Conservation (phyloP, 2,329 filamentous ascomycete species). For the Dactylellina drechsleri region DNA sequence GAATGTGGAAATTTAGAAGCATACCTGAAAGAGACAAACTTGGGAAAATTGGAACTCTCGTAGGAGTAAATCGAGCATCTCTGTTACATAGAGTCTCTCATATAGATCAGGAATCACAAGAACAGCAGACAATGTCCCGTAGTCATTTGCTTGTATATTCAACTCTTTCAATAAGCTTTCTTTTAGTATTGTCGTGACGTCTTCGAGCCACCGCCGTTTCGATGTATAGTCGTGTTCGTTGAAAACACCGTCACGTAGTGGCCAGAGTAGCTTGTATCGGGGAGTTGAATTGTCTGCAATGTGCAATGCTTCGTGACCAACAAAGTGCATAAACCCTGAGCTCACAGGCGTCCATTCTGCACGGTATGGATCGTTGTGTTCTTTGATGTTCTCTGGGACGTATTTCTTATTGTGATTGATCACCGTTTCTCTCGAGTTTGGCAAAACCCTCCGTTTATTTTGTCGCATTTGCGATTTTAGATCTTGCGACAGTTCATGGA, state of each 20-base stretch:
- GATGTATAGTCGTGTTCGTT: conserved; percentile 89
- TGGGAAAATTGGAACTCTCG: conserved; percentile 88
- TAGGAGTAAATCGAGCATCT: conserved; percentile 84
- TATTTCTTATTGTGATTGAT: conserved; percentile 91
- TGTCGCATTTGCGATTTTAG: conserved; percentile 89
- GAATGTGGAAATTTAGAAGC: background rate
- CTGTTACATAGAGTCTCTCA: conserved; percentile 90
- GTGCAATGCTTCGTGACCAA: conserved; percentile 81
- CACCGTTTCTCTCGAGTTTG: conserved; percentile 96
- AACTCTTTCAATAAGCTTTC: conserved; percentile 87
- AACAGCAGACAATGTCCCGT: conserved; percentile 93
- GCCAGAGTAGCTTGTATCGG: conserved; percentile 92
- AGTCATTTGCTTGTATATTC: conserved; percentile 80
- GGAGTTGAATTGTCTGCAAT: conserved; percentile 90
- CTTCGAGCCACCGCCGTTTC: conserved; percentile 82
- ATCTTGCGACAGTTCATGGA: conserved; percentile 83
- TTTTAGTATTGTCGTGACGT: conserved; percentile 87
- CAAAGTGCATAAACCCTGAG: conserved; percentile 79
- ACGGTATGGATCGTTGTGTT: conserved; percentile 92
- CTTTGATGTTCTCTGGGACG: conserved; percentile 84
- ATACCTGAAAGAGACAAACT: conserved; percentile 84
- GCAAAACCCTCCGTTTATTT: conserved; percentile 92
- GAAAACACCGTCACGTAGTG: conserved; percentile 83
- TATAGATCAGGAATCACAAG: conserved; percentile 97
- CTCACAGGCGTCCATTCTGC: conserved; percentile 94